Base-by-base conservation (phyloP, 1,284 basidiomycete species). In the Cutaneotrichosporon sp. region DNA sequence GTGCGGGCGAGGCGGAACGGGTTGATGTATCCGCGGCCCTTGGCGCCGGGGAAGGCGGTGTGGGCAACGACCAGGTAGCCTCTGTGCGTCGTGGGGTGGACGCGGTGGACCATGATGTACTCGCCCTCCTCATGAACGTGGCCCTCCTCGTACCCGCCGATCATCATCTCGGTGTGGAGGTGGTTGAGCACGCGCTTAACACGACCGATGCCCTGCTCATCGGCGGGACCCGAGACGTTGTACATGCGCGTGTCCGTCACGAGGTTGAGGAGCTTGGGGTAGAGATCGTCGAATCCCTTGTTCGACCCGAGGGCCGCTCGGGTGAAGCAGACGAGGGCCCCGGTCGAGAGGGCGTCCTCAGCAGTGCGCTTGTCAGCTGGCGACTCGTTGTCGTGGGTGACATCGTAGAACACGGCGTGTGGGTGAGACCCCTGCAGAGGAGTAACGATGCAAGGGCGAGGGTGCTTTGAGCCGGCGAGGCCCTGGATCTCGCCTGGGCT, bases 281-380 rank as follows among this genome's bases (percentile, higher is more conserved):
- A 97, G n/a, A 97, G 80, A 71, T 97, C 94, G 73, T 97, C 94
- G 72, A 95, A 95, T 34, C 94, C 94, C 78, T 97, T 95, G 68
- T 92, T 92, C 7, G 91, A 94, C 1, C 93, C 94, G 52, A 91
- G 85, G 6, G 90, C 94, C 18, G 87, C 90, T 72, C 86, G 87
- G 51, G 89, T 89, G 80, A 97, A 97, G 0, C 92, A 87, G 18
- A 90, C 89, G 16, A 97, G 83, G 10, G 91, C 90, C 6, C 91
- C 94, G 0, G 91, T 93, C 6, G 91, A 89, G n/a, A 97, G 84
- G 0, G 92, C 89, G 75, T 97, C 92, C 76, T 95, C 91, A 7
- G 93, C 91, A 1, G 91, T 90, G 42, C 92, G 87, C 78, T 95
- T 97, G 79, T 91, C 86, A 11, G 88, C 79, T 1, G 89, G 90